Conservation (phyloP, 2,329 filamentous ascomycete genomes). For the Paraconiothyrium sp. region DNA sequence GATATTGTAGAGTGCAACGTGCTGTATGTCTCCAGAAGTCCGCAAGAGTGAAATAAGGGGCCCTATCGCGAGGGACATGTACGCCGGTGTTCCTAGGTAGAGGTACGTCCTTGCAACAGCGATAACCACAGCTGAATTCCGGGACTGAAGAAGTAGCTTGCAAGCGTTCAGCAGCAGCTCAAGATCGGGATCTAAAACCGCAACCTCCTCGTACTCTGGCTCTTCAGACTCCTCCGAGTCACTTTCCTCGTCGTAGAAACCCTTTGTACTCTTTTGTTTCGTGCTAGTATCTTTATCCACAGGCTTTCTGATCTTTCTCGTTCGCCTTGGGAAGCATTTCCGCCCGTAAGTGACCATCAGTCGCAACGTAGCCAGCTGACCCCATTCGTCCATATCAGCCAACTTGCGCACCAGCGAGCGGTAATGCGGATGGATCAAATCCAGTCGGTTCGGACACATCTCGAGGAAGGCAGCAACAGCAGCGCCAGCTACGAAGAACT, state of each 20-base stretch:
- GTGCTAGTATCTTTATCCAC: slow-evolving; percentile 49
- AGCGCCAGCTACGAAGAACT: slow-evolving; percentile 96
- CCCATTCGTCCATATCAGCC: slow-evolving; percentile 99
- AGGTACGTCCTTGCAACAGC: slow-evolving; percentile 86
- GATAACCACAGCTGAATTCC: slow-evolving; percentile 91
- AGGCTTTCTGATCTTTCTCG: slow-evolving; percentile 64
- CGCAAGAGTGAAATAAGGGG: slow-evolving; percentile 87
- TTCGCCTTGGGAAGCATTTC: slow-evolving; percentile 82
- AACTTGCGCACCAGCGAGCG: slow-evolving; percentile 84
- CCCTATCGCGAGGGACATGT: slow-evolving; percentile 79
- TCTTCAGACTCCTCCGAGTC: slow-evolving; percentile 57
- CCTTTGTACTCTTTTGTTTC: slow-evolving; percentile 62
- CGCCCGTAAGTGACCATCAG: slow-evolving; percentile 87
- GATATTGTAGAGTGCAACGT: slow-evolving; percentile 92
- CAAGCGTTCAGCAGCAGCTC: slow-evolving; percentile 81
- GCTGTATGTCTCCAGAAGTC: slow-evolving; percentile 85
- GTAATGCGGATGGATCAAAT: slow-evolving; percentile 92
- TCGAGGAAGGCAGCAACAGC: slow-evolving; percentile 90
- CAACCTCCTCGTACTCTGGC: slow-evolving; percentile 64
- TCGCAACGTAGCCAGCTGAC: slow-evolving; percentile 82
- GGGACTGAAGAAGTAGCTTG: slow-evolving; percentile 85
- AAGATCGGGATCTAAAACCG: slow-evolving; percentile 80
- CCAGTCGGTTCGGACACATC: slow-evolving; percentile 85
- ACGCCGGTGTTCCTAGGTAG: slow-evolving; percentile 81
- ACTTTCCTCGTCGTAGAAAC: slow-evolving; percentile 75